Conservation (phyloP, 2,329 filamentous ascomycete genomes). For the Fusarium ramigenum region DNA sequence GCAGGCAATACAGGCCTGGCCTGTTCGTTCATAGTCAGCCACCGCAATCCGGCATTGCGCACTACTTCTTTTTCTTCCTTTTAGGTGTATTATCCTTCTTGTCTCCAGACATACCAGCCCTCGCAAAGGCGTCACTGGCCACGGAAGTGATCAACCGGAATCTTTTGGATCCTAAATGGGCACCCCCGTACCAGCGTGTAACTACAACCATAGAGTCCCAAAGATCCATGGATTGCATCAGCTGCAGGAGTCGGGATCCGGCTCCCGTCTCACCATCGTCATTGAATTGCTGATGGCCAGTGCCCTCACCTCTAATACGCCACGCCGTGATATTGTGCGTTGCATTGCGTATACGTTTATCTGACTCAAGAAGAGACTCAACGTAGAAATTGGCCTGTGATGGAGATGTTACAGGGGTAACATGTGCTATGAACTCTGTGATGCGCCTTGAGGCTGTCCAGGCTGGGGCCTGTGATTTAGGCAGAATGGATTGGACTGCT, state of each 20-base stretch:
- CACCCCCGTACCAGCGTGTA: constrained; percentile 92
- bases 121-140: constrained; percentile 83
- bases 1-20: neutral
- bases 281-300: constrained; percentile 85
- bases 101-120: constrained; percentile 75
- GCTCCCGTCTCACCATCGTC: constrained; percentile 97
- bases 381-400: constrained; percentile 76
- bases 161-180: constrained; percentile 86
- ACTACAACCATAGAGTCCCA: constrained; percentile 95
- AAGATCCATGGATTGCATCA: constrained; percentile 94
- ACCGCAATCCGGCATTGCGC: neutral
- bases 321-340: constrained; percentile 35
- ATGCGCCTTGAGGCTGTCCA: constrained; percentile 82
- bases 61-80: constrained; percentile 25
- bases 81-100: constrained; percentile 34
- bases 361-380: constrained; percentile 78
- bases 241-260: constrained; percentile 81
- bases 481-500: constrained; percentile 22
- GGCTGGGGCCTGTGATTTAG: constrained; percentile 23
- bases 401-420: constrained; percentile 73
- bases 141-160: constrained; percentile 91
- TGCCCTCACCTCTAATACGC: constrained; percentile 69
- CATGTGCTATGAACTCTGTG: constrained; percentile 85
- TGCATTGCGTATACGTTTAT: constrained; percentile 67
- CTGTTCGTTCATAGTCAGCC: neutral